Evolutionary conservation across 345 rosid species (phyloP).

Genomic region (Brassica incana): DNA sequence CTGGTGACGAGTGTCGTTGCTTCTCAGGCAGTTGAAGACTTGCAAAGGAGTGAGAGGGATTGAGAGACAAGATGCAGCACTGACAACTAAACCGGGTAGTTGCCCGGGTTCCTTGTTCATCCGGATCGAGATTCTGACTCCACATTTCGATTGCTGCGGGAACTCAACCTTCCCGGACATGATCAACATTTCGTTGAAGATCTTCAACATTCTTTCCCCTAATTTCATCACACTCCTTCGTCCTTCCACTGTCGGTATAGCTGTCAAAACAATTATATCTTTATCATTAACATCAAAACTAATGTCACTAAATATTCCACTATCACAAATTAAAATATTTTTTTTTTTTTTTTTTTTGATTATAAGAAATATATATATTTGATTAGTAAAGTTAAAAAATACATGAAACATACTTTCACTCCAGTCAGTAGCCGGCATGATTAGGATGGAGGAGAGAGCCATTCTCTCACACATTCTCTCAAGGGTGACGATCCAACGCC

Average conservation of each 20-base stretch:
- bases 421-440: constrained; percentile 24
- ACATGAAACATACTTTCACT: constrained; percentile 43
- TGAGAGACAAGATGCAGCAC: constrained; percentile 66
- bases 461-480: constrained; percentile 66
- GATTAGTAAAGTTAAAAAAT: not conserved
- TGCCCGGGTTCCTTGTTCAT: constrained; percentile 46
- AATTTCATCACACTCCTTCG: constrained; percentile 55
- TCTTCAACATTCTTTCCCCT: constrained; percentile 65
- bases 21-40: constrained; percentile 50
- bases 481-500: constrained; percentile 59
- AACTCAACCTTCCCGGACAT: constrained; percentile 58
- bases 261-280: constrained; percentile 24
- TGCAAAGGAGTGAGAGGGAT: constrained; percentile 48
- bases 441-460: constrained; percentile 26
- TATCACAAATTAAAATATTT: not conserved
- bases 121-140: constrained; percentile 57
- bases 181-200: constrained; percentile 48
- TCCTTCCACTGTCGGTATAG: constrained; percentile 34
- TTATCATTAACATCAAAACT: constrained; percentile 5
- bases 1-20: constrained; percentile 45
- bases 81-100: constrained; percentile 50
- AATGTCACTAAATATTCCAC: too few species aligned
- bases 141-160: constrained; percentile 50
- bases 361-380: not conserved
- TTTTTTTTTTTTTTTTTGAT: not conserved